Percentiles rank a stretch among this genome's conserved stretches.
Evolutionary conservation across 1,284 basidiomycete genomes (phyloP).

Genomic region (Porogramme epimiltina): DNA sequence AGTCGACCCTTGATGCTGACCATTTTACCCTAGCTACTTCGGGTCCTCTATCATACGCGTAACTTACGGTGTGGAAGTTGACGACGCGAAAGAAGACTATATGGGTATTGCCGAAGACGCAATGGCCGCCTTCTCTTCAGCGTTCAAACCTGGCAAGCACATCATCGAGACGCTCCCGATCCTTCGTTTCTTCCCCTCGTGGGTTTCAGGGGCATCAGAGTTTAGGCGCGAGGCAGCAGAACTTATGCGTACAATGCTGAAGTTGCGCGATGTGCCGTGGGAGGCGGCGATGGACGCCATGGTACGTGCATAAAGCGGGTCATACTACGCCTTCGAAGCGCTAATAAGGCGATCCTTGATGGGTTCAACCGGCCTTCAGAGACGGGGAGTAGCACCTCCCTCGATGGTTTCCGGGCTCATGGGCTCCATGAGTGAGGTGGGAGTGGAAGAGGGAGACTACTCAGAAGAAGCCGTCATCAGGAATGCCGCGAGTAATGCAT

Average conservation of each 20-base stretch:
- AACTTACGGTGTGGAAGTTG: constrained; percentile 10
- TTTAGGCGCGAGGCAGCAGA: constrained; percentile 1
- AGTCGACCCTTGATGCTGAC: neutral
- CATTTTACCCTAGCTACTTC: constrained; percentile 7
- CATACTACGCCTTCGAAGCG: neutral
- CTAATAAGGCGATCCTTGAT: too few species aligned
- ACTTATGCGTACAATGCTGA: neutral
- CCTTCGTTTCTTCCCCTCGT: neutral
- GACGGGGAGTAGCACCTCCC: neutral
- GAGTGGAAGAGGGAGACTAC: too few species aligned
- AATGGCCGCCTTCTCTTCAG: neutral
- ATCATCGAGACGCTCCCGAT: constrained; percentile 3
- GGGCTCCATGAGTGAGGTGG: constrained; percentile 1
- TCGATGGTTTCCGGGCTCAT: constrained; percentile 6
- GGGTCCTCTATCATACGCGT: constrained; percentile 9
- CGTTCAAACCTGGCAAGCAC: neutral
- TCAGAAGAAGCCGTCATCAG: too few species aligned
- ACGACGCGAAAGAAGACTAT: constrained; percentile 4
- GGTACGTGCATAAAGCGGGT: neutral
- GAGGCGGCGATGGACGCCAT: neutral
- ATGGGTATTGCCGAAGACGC: constrained; percentile 1
- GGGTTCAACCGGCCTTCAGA: too few species aligned
- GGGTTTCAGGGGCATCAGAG: constrained; percentile 1
- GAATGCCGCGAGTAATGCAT: too few species aligned
- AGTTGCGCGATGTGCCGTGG: neutral